Conservation (phyloP, 345 rosid species). For the Sonneratia alba region DNA sequence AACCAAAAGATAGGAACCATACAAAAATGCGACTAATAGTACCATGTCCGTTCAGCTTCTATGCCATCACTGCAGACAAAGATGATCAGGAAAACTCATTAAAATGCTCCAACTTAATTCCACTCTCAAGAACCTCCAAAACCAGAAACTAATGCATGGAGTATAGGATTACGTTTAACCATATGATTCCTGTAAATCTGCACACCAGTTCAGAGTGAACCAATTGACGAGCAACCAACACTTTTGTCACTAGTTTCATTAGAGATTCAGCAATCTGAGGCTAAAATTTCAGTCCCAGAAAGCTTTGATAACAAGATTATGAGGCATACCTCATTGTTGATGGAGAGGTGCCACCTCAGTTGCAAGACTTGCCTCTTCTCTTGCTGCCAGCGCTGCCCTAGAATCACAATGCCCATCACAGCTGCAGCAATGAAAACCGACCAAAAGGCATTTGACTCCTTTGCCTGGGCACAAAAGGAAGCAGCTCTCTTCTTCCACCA, state of each 20-base stretch:
- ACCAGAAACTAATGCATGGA: too few relatives aligned
- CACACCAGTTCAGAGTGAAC: not conserved
- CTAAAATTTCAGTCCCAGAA: not conserved
- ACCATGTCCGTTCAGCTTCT: too few relatives aligned
- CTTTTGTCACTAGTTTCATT: not conserved
- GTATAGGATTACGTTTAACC: too few relatives aligned
- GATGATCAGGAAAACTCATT: too few relatives aligned
- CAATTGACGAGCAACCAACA: not conserved
- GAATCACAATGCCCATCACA: conserved; percentile 81
- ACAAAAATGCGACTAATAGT: too few relatives aligned
- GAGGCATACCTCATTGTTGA: conserved; percentile 36
- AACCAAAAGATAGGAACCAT: too few relatives aligned
- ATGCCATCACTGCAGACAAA: too few relatives aligned
- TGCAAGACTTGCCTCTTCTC: conserved; percentile 90
- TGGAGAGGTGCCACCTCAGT: conserved; percentile 63
- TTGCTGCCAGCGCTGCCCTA: conserved; percentile 95
- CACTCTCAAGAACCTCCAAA: too few relatives aligned
- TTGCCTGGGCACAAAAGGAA: conserved; percentile 59
- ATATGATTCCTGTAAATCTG: too few relatives aligned
- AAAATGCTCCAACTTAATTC: too few relatives aligned
- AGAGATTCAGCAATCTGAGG: not conserved
- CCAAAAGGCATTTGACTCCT: conserved; percentile 86
- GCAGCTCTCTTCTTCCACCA: conserved; percentile 96
- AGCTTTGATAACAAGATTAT: not conserved
- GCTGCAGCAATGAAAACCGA: conserved; percentile 89